Evolutionary conservation across 805 yeast genomes (phyloP), one percentile per base, ranked within the genome.

Genomic region (Priceomyces melissophilus): DNA sequence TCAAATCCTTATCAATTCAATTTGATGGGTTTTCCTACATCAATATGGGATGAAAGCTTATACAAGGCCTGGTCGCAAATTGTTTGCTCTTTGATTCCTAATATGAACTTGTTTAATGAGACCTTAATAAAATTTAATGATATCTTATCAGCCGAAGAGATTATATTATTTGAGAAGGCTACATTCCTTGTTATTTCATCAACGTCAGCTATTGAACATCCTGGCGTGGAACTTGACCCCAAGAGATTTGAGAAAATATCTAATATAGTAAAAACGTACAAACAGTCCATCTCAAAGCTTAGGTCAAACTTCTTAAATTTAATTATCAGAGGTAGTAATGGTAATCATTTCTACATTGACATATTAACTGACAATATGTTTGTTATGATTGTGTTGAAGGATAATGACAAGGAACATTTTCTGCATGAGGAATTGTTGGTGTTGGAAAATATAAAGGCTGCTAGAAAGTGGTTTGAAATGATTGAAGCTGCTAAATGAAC

Each of bases 61-160:
- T 93, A 91, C 61, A 90, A 86, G 60, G 99, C 99, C 1, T 93
- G 99, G 99, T 87, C 96, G 2, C 86, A 82, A 37, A 91, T 93
- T 44, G 97, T 93, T 28, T 90, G 98, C 57, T 85, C 96, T 2
- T 72, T 93, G 50, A 91, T 93, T 42, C 97, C 99, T 10, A 91
- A 93, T 55, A 90, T 91, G 78, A 74, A 79, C 30, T 65, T 81
- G 11, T 85, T 88, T 55, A 91, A 91, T 60, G 77, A 77, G 43
- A 84, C 87, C 56, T 69, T 93, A 44, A 65, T 81, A 35, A 82
- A 80, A 50, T 78, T 93, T 55, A 86, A 89, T 48, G 69, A 75
- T 16, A 76, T 87, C 12, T 66, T 89, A 42, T 83, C 84, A 46
- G 96, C 96, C 0, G 86, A 84, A 51, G 98, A 91, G 56, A 87